A percentile compares a stretch with the other conserved stretches of the same genome.
Evolutionary conservation across 768 basidiomycete species (phyloP).

Genomic region (Butyriboletus loyo): DNA sequence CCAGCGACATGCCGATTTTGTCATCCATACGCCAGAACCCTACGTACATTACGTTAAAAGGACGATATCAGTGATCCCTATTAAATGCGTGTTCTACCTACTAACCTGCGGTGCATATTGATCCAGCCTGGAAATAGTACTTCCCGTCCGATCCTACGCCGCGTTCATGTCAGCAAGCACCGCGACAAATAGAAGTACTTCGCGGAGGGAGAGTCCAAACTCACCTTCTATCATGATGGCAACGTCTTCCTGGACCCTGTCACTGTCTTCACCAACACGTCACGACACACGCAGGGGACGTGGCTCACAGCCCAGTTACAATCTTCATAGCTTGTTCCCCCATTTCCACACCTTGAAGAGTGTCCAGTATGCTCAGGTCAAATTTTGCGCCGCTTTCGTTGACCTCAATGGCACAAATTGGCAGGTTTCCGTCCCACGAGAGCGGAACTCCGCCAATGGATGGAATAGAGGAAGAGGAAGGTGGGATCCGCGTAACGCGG

Average conservation of each 20-base stretch:
- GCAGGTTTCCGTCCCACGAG: conserved; percentile 42
- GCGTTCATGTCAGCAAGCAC: conserved; percentile 17
- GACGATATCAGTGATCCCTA: background rate
- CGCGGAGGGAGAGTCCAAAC: conserved; percentile 16
- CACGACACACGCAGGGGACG: background rate
- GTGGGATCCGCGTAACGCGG: conserved; percentile 40
- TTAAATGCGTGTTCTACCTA: background rate
- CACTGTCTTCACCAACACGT: conserved; percentile 5
- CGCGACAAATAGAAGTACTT: conserved; percentile 11
- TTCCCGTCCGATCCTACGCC: conserved; percentile 57
- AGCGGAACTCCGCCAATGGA: conserved; percentile 24
- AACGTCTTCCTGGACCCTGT: conserved; percentile 55
- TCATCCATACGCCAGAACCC: conserved; percentile 77
- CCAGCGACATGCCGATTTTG: conserved; percentile 69
- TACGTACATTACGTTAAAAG: conserved; percentile 25
- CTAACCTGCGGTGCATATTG: conserved; percentile 61
- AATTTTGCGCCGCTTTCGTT: conserved; percentile 47
- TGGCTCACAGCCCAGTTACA: conserved; percentile 56
- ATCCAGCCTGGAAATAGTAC: conserved; percentile 75
- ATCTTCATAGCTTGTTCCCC: conserved; percentile 57
- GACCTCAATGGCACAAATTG: conserved; percentile 52
- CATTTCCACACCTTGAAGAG: conserved; percentile 21
- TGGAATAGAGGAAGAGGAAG: conserved; percentile 8
- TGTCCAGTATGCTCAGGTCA: conserved; percentile 39
- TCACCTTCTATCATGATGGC: conserved; percentile 61